Evolutionary conservation across 2,329 filamentous ascomycete genomes (phyloP).

Genomic region (Trichoderma harzianum): DNA sequence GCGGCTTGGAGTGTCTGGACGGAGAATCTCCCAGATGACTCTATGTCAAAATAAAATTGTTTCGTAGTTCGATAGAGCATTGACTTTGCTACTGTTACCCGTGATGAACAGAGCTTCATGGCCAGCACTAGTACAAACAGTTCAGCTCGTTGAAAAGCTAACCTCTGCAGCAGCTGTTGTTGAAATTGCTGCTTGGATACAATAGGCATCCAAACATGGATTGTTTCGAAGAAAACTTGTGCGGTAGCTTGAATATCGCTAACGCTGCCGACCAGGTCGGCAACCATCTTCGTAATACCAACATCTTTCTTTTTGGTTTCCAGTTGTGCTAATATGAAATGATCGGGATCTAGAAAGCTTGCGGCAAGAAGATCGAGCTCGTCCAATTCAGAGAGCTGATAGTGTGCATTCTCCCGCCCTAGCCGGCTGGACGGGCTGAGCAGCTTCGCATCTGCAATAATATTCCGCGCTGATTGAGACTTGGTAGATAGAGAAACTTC

Average conservation of each 20-base stretch:
- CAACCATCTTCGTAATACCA: not conserved
- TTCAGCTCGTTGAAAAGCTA: not conserved
- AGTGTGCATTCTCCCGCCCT: not conserved
- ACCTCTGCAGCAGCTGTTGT: not conserved
- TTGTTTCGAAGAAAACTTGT: not conserved
- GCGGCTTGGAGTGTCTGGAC: not conserved
- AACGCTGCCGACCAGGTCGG: not conserved
- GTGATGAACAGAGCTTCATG: slow-evolving; percentile 2
- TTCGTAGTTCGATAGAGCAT: not conserved
- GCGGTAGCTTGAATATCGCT: not conserved
- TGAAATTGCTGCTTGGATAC: not conserved
- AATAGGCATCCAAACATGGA: slow-evolving; percentile 8
- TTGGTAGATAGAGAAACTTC: not conserved
- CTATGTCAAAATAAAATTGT: not conserved
- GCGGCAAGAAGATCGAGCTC: not conserved
- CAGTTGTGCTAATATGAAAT: slow-evolving; percentile 1
- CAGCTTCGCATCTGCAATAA: not conserved
- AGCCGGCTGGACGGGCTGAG: not conserved
- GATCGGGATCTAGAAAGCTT: slow-evolving; percentile 10
- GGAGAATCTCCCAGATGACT: not conserved
- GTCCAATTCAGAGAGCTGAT: not conserved
- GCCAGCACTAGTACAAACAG: not conserved
- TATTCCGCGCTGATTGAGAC: not conserved
- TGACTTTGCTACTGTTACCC: not conserved
- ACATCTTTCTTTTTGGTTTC: not conserved